Base-by-base conservation (phyloP, 441 rosid species). In the Erodium trifolium region DNA sequence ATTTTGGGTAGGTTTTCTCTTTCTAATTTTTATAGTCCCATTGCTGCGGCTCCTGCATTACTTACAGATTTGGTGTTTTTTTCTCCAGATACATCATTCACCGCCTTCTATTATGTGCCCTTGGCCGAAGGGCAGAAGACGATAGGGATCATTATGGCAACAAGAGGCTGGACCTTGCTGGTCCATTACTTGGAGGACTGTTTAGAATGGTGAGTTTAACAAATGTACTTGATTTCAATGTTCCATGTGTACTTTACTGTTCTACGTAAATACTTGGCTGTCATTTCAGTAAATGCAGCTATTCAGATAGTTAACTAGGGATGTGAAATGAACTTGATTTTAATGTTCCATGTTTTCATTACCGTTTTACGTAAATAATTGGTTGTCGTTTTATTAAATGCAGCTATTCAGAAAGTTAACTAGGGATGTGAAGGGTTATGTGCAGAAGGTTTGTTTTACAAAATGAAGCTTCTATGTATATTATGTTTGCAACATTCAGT, bases 141-240 rank as follows among this genome's bases (percentile, higher is more conserved):
- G 99, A 94, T 70, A 87, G 98, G 71, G 99, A 94, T 84, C 98
- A 92, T 78, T 94, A 92, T 80, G 98, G 98, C 70, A 92, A 94
- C 86, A 94, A 94, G 79, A 90, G 99, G 86, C 97, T 94, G 65
- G 98, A 94, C 80, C 98, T 94, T 79, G 99, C 97, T 67, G 99
- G 99, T 71, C 99, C 99, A 35, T 80, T 94, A 70, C 94, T 94
- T 69, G 98, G 99, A 60, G 99, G 98, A 77, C 85, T 94, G 53
- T 94, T 94, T 72, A 84, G 99, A 85, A 90, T 86, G 97, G 99
- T 94, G 45, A 73, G 88, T 77, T 37, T 37, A 37, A 37, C 12
- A 55, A 49, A 23, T 18, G 11, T 65, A 60, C 70, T 9, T 45
- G 19, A 47, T 8, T 14, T n/a, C n/a, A 60, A 5, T 14, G 59